Percentiles rank a stretch among this genome's conserved stretches.
These are phyloP conservation scores for Suillus weaverae DNA, from an alignment of 768 basidiomycete species.

Conservation along the genomic window DNA sequence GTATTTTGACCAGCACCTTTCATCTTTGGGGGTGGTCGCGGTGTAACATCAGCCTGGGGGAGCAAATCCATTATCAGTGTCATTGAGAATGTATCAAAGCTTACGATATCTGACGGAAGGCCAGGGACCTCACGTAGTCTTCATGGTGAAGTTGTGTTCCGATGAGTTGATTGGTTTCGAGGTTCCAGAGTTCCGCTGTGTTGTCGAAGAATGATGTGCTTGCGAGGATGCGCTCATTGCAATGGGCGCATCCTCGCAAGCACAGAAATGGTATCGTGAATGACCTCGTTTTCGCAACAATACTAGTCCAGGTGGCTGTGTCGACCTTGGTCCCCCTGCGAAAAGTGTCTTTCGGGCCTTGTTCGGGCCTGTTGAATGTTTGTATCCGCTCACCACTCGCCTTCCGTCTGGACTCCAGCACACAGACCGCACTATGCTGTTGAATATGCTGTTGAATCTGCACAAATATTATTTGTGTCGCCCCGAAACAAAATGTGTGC, in stretches of 20 bases:
- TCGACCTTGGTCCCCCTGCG: too few relatives aligned
- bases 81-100: not conserved
- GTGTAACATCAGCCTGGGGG: not conserved
- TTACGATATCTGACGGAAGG: not conserved
- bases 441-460: too few relatives aligned
- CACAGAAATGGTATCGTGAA: too few relatives aligned
- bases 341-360: too few relatives aligned
- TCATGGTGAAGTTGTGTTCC: not conserved
- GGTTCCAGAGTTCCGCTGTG: not conserved
- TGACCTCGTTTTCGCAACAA: too few relatives aligned
- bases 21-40: not conserved
- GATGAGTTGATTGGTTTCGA: not conserved
- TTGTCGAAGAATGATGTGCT: not conserved
- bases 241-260: not conserved
- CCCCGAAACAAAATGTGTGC: too few relatives aligned
- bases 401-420: too few relatives aligned
- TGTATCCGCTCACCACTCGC: too few relatives aligned
- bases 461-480: too few relatives aligned
- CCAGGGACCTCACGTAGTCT: not conserved
- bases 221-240: not conserved
- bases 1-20: not conserved
- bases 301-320: too few relatives aligned
- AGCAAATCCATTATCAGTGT: not conserved
- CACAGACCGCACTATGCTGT: too few relatives aligned
- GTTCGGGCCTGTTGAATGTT: too few relatives aligned